Evolutionary conservation across 805 yeast genomes (phyloP).

Genomic region (Yamadazyma phyllophila): DNA sequence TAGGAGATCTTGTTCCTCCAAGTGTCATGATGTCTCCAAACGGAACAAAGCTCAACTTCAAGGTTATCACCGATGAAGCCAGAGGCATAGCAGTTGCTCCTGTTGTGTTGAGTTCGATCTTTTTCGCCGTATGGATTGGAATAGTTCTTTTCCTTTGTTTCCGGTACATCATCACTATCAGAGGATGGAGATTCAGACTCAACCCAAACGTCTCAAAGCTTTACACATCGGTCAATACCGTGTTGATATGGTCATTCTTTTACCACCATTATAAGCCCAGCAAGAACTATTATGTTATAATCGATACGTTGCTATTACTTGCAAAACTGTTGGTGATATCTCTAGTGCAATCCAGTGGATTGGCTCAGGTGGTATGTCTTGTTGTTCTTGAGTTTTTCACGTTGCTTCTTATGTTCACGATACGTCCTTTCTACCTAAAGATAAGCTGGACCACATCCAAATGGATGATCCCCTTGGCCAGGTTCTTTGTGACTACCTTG

Average conservation of each 20-base stretch:
- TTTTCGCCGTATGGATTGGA: conserved; percentile 24
- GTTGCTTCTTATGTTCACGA: conserved; percentile 18
- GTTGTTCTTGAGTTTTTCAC: conserved; percentile 34
- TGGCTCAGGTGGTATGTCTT: conserved; percentile 42
- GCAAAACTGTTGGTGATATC: conserved; percentile 44
- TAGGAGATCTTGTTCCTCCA: background rate
- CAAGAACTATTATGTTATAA: conserved; percentile 34
- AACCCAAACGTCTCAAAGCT: conserved; percentile 28
- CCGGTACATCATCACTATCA: conserved; percentile 25
- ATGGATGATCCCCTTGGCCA: conserved; percentile 36
- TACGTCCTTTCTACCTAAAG: conserved; percentile 29
- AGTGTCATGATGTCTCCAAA: background rate
- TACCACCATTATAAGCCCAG: conserved; percentile 46
- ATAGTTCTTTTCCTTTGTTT: conserved; percentile 22
- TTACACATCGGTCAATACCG: conserved; percentile 47
- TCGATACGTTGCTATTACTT: conserved; percentile 33
- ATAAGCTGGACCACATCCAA: conserved; percentile 28
- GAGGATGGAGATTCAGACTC: conserved; percentile 14
- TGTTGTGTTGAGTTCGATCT: conserved; percentile 30
- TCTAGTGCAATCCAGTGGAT: conserved; percentile 41
- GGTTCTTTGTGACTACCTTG: conserved; percentile 37
- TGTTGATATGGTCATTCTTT: conserved; percentile 46
- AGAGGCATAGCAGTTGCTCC: conserved; percentile 6
- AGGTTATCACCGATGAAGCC: background rate
- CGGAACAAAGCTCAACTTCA: background rate